Evolutionary conservation across 2,329 filamentous ascomycete species (phyloP), one percentile per base, ranked within the genome.

Genomic region (Scytalidium sp.): DNA sequence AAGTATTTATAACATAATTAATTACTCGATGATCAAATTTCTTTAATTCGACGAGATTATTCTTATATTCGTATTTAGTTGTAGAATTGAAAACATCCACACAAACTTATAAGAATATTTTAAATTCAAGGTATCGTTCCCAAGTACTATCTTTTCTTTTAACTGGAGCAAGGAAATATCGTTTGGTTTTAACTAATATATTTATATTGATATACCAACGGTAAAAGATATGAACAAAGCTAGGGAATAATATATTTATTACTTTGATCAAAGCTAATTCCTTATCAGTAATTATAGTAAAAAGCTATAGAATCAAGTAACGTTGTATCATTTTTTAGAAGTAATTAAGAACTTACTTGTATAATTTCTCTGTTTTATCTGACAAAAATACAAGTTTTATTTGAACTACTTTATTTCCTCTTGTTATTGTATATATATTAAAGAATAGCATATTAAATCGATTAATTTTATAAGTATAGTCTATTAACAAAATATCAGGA

Each of bases 381-480:
- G 13, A 27, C 25, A 27, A 13, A 27, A 27, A 27, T 7, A 13
- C 25, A 7, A 41, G 7, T 21, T 13, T 27, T 27, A 27, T 13
- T 27, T 27, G 25, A 27, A 27, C 25, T 27, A 27, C 25, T 27
- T 27, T 27, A 27, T 27, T 27, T 27, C 25, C 25, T 27, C 25
- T 27, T 27, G 25, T 27, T 27, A 27, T 21, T 41, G 20, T 22
- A 22, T 22, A 36, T 15, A 46, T 46, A 19, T 40, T 46, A 17
- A 40, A 22, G 15, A 46, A n/a, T 25, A 22, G 23, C 19, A 46
- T 41, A 20, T 20, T 8, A 20, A 40, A 40, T 40, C 19, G 17
- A 40, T 46, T 46, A 13, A 19, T 40, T 40, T 46, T 40, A 25
- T 46, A 46, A 39, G 27, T 46, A 22, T 25, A 46, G 19, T 46